A percentile compares a stretch with the other conserved stretches of the same genome.
Conservation (phyloP, 176 grass and related monocot species). For the Musa beccarii region DNA sequence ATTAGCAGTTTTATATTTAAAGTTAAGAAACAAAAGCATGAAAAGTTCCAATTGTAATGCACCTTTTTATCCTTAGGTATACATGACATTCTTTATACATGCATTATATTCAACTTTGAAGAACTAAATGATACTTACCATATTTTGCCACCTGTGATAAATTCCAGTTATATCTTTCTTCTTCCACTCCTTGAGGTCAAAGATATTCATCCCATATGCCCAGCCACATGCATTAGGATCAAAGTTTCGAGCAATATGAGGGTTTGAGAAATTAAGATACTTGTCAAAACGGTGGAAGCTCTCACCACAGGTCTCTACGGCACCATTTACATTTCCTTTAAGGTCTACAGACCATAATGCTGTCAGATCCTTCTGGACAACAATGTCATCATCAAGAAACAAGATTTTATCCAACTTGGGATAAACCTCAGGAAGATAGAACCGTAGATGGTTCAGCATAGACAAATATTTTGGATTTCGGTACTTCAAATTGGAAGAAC, state of each 20-base stretch:
- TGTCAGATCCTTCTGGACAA: constrained; percentile 99
- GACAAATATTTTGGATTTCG: constrained; percentile 96
- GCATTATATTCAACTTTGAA: no score
- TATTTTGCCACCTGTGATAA: constrained; percentile 95
- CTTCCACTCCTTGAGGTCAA: constrained; percentile 91
- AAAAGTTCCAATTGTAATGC: neutral
- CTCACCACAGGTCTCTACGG: constrained; percentile 87
- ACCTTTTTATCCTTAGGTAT: neutral
- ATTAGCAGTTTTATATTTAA: no score
- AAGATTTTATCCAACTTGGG: constrained; percentile 94
- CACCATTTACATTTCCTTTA: constrained; percentile 92
- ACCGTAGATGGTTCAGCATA: constrained; percentile 95
- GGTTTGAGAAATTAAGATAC: constrained; percentile 99
- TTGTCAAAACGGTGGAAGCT: constrained; percentile 99
- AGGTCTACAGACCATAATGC: constrained; percentile 91
- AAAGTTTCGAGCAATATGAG: constrained; percentile 92
- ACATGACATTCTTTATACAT: no score
- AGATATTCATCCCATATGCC: constrained; percentile 99
- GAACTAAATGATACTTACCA: constrained; percentile 34
- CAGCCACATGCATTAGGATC: constrained; percentile 94
- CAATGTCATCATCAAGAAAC: constrained; percentile 97
- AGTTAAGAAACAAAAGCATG: neutral
- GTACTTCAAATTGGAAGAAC: constrained; percentile 87
- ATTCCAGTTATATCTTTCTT: constrained; percentile 98
- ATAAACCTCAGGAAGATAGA: constrained; percentile 97